Evolutionary conservation across 1,284 basidiomycete genomes (phyloP), one percentile per base, ranked within the genome.

Genomic region (Porphyrellus sp.): DNA sequence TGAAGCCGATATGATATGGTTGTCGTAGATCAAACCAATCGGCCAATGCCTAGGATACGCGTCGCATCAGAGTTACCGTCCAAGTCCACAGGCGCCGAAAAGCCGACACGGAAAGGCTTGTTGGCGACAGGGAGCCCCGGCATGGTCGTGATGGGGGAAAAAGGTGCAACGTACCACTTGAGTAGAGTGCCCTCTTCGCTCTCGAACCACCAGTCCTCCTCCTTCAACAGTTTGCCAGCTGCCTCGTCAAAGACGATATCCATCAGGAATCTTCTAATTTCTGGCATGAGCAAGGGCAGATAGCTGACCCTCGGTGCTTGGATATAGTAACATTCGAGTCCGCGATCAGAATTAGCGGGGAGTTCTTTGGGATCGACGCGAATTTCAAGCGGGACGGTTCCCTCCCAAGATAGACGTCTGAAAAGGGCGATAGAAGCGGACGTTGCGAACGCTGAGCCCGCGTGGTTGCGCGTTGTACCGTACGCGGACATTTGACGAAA

Each of bases 161-260:
- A 49, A 44, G 48, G 47, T n/a, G 28, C 31, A 38, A 74, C 85
- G 57, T 56, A 93, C 93, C 92, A 96, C 73, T 90, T 91, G 66
- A 90, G 79, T 58, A 85, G 71, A 25, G 75, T 80, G 44, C 83
- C 86, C 54, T 82, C 85, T 58, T 85, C 86, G 55, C 83, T 85
- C 70, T 96, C 92, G 69, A 98, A 95, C 94, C 94, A 97, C 88
- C 94, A 92, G 44, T 93, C 87, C 54, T 90, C 86, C 60, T 93
- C 90, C 65, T 87, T 89, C 54, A 92, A 71, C 12, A 77, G 61
- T 51, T 81, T 82, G 5, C 83, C 81, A 21, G 86, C 84, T 30
- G 81, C 77, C 61, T 93, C 90, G 64, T 95, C 91, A 62, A 97
- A 86, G 6, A 92, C 90, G 43, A 96, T 83, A 58, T 94, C 90